Conservation (phyloP, 129 eudicot genomes). For the Daucus carota region DNA sequence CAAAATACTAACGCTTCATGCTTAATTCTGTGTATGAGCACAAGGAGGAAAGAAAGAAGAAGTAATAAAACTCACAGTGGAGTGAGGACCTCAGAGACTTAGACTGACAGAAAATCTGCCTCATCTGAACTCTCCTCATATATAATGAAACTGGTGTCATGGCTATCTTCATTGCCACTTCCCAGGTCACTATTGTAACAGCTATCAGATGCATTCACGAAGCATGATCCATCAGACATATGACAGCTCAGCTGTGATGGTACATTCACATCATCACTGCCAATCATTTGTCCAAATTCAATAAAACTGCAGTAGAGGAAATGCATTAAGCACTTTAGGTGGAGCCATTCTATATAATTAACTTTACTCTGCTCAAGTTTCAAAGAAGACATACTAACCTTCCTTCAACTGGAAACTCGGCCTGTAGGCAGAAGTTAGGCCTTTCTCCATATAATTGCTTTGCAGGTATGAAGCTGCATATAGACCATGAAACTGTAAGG, state of each 20-base stretch:
- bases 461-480: constrained; percentile 58
- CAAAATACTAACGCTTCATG: not conserved
- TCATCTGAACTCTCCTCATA: constrained; percentile 71
- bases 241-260: constrained; percentile 22
- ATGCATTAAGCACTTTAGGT: not conserved
- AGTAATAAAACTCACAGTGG: not conserved
- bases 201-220: constrained; percentile 46
- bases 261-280: constrained; percentile 48
- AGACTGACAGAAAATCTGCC: constrained; percentile 34
- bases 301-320: constrained; percentile 37
- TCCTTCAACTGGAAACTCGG: constrained; percentile 69
- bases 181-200: constrained; percentile 39
- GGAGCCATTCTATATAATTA: not conserved
- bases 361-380: not conserved
- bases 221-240: constrained; percentile 35
- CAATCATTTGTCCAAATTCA: constrained; percentile 46
- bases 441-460: constrained; percentile 46
- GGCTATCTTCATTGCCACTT: constrained; percentile 46
- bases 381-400: constrained; percentile 28
- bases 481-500: not conserved
- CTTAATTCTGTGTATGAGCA: not conserved
- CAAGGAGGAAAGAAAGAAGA: not conserved
- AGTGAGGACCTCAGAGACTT: constrained; percentile 4
- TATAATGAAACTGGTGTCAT: constrained; percentile 26
- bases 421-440: constrained; percentile 58